A percentile compares a stretch with the other conserved stretches of the same genome.
Evolutionary conservation across 2,329 filamentous ascomycete genomes (phyloP).

Genomic region (Penicillium griseofulvum): DNA sequence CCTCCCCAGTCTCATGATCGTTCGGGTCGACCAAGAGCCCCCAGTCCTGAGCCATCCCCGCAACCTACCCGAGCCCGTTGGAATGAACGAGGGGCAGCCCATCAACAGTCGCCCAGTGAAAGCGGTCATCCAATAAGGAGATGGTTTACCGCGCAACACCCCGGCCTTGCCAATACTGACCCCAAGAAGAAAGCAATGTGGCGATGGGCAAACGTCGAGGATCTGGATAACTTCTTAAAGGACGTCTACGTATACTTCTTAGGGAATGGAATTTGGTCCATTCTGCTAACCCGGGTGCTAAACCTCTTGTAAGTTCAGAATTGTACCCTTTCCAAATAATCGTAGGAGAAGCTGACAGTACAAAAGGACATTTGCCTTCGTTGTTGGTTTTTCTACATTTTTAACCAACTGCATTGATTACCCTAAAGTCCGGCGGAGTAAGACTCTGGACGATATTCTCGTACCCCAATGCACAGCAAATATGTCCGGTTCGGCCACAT

Average conservation of each 20-base stretch:
- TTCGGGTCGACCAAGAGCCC: conserved; percentile 19
- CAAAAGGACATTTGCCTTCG: conserved; percentile 75
- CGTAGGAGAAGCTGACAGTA: not conserved
- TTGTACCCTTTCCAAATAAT: not conserved
- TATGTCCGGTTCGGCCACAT: conserved; percentile 74
- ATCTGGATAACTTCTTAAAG: conserved; percentile 81
- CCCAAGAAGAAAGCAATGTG: conserved; percentile 79
- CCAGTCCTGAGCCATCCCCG: conserved; percentile 42
- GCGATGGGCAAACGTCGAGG: conserved; percentile 88
- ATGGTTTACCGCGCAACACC: conserved; percentile 30
- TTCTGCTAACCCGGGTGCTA: conserved; percentile 68
- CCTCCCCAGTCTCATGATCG: conserved; percentile 32
- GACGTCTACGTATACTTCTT: conserved; percentile 85
- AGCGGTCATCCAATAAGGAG: conserved; percentile 21
- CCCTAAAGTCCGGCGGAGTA: conserved; percentile 64
- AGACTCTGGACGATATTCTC: conserved; percentile 59
- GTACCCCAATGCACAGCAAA: conserved; percentile 71
- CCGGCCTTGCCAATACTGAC: conserved; percentile 47
- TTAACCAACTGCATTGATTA: conserved; percentile 86
- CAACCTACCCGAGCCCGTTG: conserved; percentile 49
- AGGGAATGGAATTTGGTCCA: conserved; percentile 80
- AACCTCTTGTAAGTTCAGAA: conserved; percentile 65
- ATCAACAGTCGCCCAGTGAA: conserved; percentile 36
- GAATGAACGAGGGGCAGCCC: conserved; percentile 47
- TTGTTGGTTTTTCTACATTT: conserved; percentile 78